Evolutionary conservation across 2,329 filamentous ascomycete species (phyloP), one percentile per base, ranked within the genome.

Genomic region (Clarireedia monteithiana): DNA sequence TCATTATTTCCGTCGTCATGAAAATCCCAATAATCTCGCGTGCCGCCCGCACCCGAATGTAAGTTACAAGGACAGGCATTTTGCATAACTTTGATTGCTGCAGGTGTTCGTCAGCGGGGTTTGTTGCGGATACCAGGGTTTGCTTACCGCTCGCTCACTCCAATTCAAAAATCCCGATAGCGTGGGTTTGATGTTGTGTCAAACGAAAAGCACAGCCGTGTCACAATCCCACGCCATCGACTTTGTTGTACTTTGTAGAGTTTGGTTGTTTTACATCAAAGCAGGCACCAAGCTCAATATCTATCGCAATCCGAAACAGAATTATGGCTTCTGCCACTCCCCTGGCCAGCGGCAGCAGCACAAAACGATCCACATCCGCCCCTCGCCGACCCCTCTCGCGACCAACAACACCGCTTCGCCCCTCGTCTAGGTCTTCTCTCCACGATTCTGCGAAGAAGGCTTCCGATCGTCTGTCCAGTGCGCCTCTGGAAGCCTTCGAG

Each of bases 361-460:
- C 45, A n/a, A 66, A 68, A 54, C 58, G 65, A 26, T 65, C 66
- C 1, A 62, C 54, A 23, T 67, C 66, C 30, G 58, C 40, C 26
- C 62, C 51, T 34, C 65, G 66, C 38, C 59, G 61, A 47, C 66
- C 67, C 5, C 49, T 63, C 27, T 70, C 81, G 48, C 80, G 78
- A 59, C 94, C 92, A 23, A 96, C 91, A 2, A 97, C 94, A 4
- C 94, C 94, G 30, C 82, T 99, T 9, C 88, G 92, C 49, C 88
- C 92, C 15, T 90, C 89, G 20, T 96, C 92, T 3, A 86, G 92
- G 52, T 91, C 89, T 17, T 96, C 91, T 12, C 83, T 96, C 61
- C 89, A 63, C 50, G 88, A 91, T 58, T 89, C 85, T 48, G 80
- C 81, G 50, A 80, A 78, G 53, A 74, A 75, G 61, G 72, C 74